Conservation (phyloP, 345 rosid genomes). For the Populus ilicifolia region DNA sequence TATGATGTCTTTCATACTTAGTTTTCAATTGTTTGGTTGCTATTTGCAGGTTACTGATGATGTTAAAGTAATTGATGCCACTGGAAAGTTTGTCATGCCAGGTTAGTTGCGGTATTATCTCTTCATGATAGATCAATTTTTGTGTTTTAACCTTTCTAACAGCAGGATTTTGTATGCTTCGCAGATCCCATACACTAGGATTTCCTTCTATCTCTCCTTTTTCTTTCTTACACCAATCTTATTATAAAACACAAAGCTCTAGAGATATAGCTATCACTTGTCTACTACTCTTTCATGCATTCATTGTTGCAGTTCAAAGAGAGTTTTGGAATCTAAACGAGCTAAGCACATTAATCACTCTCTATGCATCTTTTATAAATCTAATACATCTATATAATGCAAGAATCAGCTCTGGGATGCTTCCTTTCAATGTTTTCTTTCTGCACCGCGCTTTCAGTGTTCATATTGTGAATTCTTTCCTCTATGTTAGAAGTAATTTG, state of each 20-base stretch:
- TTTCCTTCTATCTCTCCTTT: neutral
- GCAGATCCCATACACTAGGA: neutral
- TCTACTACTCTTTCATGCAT: neutral
- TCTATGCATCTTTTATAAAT: neutral
- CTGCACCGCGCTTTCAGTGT: neutral
- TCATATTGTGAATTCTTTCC: neutral
- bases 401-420: neutral
- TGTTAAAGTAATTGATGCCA: conserved; percentile 78
- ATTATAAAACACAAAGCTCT: neutral
- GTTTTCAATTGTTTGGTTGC: conserved; percentile 9
- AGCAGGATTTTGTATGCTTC: neutral
- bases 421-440: neutral
- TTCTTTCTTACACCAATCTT: neutral
- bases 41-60: conserved; percentile 74
- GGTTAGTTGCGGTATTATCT: conserved; percentile 36
- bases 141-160: neutral
- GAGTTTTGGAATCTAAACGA: neutral
- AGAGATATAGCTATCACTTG: neutral
- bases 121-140: neutral
- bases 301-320: neutral
- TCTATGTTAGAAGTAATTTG: neutral
- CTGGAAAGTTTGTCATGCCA: conserved; percentile 95
- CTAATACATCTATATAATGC: neutral
- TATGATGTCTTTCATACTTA: neutral
- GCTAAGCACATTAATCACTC: neutral